Conservation (phyloP, 495 filamentous ascomycete species). For the Penicillium samsonianum region DNA sequence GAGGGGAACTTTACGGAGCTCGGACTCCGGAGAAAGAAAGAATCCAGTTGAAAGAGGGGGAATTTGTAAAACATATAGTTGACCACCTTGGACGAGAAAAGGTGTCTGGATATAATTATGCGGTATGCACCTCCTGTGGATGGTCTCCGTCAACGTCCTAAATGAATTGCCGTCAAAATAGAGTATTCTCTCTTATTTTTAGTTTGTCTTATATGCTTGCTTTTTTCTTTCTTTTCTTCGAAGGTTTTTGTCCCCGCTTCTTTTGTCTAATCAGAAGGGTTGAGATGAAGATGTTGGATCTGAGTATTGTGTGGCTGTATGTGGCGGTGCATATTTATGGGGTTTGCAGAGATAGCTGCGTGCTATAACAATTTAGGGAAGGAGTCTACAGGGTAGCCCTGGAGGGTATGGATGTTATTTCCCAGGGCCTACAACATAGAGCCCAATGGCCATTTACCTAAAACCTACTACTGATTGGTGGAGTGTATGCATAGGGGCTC, state of each 20-base stretch:
- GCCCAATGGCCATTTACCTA: background rate
- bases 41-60: background rate
- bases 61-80: background rate
- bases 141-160: background rate
- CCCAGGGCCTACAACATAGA: too few species aligned
- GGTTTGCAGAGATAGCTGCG: too few species aligned
- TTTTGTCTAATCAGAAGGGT: background rate
- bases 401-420: too few species aligned
- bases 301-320: too few species aligned
- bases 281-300: too few species aligned
- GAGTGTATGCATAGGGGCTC: background rate
- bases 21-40: background rate
- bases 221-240: background rate
- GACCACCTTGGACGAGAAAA: background rate
- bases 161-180: background rate
- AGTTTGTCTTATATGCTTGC: background rate
- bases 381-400: too few species aligned
- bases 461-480: background rate
- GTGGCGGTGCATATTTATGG: too few species aligned
- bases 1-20: background rate
- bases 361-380: too few species aligned
- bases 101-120: background rate
- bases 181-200: background rate
- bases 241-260: background rate
- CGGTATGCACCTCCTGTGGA: background rate